These are phyloP conservation scores for Arachnomyces sp. DNA, from an alignment of 2,329 filamentous ascomycete species.

Conservation along the genomic window DNA sequence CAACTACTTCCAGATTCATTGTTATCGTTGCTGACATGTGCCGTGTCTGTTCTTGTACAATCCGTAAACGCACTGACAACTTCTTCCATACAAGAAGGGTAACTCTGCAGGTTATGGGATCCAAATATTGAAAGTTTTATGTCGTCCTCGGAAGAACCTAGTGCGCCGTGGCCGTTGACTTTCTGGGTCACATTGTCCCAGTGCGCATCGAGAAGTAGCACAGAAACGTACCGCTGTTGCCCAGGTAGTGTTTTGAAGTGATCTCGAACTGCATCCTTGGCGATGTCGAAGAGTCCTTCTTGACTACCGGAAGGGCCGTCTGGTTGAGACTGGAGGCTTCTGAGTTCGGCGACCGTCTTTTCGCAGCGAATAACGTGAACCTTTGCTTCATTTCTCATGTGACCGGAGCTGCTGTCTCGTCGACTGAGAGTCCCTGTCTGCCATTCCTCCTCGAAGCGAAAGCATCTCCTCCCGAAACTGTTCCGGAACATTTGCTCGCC, in stretches of 20 bases:
- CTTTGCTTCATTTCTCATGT: constrained; percentile 84
- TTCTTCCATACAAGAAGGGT: constrained; percentile 82
- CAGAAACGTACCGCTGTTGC: constrained; percentile 82
- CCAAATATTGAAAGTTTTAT: constrained; percentile 84
- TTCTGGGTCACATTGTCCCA: constrained; percentile 69
- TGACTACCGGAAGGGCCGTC: constrained; percentile 61
- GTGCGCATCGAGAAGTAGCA: constrained; percentile 77
- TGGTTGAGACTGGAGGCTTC: constrained; percentile 71
- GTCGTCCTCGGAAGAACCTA: constrained; percentile 66
- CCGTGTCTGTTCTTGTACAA: constrained; percentile 79
- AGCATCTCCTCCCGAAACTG: constrained; percentile 74
- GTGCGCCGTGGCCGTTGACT: constrained; percentile 72
- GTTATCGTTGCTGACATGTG: constrained; percentile 74
- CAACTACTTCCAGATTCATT: constrained; percentile 83
- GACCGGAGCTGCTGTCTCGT: constrained; percentile 61
- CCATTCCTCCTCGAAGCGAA: constrained; percentile 95
- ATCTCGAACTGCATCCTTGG: constrained; percentile 66
- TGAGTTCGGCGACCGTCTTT: constrained; percentile 77
- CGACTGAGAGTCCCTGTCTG: constrained; percentile 70
- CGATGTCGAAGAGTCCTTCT: constrained; percentile 68
- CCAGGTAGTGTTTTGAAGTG: constrained; percentile 68
- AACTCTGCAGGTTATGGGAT: constrained; percentile 85
- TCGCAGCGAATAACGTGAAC: constrained; percentile 77
- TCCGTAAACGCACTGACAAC: constrained; percentile 83
- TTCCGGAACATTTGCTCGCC: constrained; percentile 93